These are phyloP conservation scores for Fusarium sp. DNA, from an alignment of 2,329 filamentous ascomycete genomes.

Conservation along the genomic window DNA sequence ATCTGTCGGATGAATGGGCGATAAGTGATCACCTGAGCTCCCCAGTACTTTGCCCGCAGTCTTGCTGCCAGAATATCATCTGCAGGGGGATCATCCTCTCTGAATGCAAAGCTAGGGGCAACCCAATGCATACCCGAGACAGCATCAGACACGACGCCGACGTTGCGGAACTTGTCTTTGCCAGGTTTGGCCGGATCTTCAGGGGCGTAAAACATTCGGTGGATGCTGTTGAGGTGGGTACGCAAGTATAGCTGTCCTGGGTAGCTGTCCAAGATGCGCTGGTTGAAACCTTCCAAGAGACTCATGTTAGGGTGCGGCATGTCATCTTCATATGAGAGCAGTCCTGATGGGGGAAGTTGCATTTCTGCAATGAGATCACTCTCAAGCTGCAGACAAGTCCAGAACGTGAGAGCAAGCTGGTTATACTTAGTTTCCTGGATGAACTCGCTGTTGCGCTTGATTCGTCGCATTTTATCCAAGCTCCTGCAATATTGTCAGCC, in stretches of 20 bases:
- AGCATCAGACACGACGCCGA: slow-evolving; percentile 56
- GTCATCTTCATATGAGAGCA: slow-evolving; percentile 68
- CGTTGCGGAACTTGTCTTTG: slow-evolving; percentile 55
- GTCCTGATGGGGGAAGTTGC: slow-evolving; percentile 66
- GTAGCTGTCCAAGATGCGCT: slow-evolving; percentile 66
- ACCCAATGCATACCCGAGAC: slow-evolving; percentile 58
- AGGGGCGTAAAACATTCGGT: slow-evolving; percentile 63
- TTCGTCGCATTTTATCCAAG: slow-evolving; percentile 57
- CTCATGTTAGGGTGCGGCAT: slow-evolving; percentile 73
- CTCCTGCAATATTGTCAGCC: slow-evolving; percentile 49
- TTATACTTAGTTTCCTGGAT: slow-evolving; percentile 62
- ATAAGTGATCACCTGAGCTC: slow-evolving; percentile 88
- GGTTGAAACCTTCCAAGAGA: slow-evolving; percentile 54
- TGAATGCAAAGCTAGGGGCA: slow-evolving; percentile 62
- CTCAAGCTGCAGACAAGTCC: slow-evolving; percentile 93
- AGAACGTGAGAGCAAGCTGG: slow-evolving; percentile 79
- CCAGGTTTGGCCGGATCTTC: slow-evolving; percentile 47
- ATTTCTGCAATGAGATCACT: slow-evolving; percentile 95
- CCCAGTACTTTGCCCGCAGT: slow-evolving; percentile 93
- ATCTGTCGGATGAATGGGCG: slow-evolving; percentile 75
- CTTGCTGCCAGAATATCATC: slow-evolving; percentile 82
- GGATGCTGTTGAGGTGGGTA: slow-evolving; percentile 71
- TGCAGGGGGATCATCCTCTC: slow-evolving; percentile 75
- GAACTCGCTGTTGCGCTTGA: slow-evolving; percentile 50
- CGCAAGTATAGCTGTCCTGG: slow-evolving; percentile 70